Evolutionary conservation across 2,329 filamentous ascomycete genomes (phyloP), one percentile per base, ranked within the genome.

Genomic region (Diaporthe batatas): DNA sequence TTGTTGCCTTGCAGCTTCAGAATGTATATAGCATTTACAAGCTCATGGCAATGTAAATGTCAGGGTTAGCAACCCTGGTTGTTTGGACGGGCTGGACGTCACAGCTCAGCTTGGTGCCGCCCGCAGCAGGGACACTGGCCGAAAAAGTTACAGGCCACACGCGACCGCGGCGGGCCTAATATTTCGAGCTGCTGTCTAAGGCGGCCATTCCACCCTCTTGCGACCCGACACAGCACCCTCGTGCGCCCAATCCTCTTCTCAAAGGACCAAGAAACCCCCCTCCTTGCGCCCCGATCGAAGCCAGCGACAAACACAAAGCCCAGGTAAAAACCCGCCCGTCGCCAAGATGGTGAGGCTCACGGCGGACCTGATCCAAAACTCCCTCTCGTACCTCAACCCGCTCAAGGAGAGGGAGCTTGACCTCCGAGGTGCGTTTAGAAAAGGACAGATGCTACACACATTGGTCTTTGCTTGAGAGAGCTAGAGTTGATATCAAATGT

Each of bases 391-490:
- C 89, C 93, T 98, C 85, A 99, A 98, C 86, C 95, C 96, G 83
- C 90, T 99, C 84, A 97, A 96, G 87, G 96, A 99, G 90, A 94
- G 96, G 84, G 96, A 99, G 90, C 91, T 99, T 83, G 95, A 98
- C 88, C 94, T 99, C 80, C 92, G 96, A 98, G 96, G 96, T 98
- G 93, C 91, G 95, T 89, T 85, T 85, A 91, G 93, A 93, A 94
- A 97, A 94, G 94, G 91, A 89, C 94, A 96, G 95, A 96, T 97
- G 91, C 94, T 98, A 94, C 94, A 95, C 91, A 90, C 91, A 79
- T 81, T 81, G 80, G 78, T 81, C 80, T 82, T 82, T 65, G 36
- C 62, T 51, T 51, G 59, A 84, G 91, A 84, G 91, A 91, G 90
- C 93, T 65, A 94, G 89, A 90, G 90, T 96, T 96, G 92, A 97